Conservation (phyloP, 495 filamentous ascomycete species). For the Hypoxylon perforatum region DNA sequence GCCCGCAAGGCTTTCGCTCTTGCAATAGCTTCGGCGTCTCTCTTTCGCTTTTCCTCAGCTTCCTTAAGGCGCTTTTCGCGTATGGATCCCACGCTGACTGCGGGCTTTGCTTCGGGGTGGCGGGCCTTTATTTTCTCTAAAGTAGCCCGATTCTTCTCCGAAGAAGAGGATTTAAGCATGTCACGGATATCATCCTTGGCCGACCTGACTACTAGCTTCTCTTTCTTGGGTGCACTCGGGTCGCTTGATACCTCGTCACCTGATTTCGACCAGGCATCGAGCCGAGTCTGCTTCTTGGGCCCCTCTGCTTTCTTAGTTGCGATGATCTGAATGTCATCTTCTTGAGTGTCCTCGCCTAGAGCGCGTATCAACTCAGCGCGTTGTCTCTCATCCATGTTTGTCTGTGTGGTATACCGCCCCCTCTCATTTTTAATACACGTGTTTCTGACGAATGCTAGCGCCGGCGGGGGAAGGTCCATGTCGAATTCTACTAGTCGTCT, state of each 20-base stretch:
- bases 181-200: slow-evolving; percentile 49
- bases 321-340: slow-evolving; percentile 57
- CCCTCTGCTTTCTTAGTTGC: slow-evolving; percentile 54
- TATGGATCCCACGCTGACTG: slow-evolving; percentile 59
- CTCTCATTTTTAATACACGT: slow-evolving; percentile 52
- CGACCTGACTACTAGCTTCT: slow-evolving; percentile 33
- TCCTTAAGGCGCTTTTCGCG: slow-evolving; percentile 77
- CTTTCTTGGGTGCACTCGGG: slow-evolving; percentile 31
- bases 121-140: slow-evolving; percentile 52
- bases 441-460: slow-evolving; percentile 70
- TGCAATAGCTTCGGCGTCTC: slow-evolving; percentile 74
- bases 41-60: slow-evolving; percentile 76
- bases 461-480: slow-evolving; percentile 71
- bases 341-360: slow-evolving; percentile 77
- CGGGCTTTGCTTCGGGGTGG: slow-evolving; percentile 45
- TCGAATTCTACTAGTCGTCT: slow-evolving; percentile 74
- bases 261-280: slow-evolving; percentile 69
- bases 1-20: slow-evolving; percentile 69
- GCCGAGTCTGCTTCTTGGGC: slow-evolving; percentile 70
- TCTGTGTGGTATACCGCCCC: slow-evolving; percentile 65
- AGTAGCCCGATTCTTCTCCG: slow-evolving; percentile 49
- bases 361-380: slow-evolving; percentile 84
- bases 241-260: slow-evolving; percentile 45
- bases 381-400: slow-evolving; percentile 78
- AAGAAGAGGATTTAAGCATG: slow-evolving; percentile 49